Conservation (phyloP, 306 rosid genomes). For the Citrullus colocynthis region DNA sequence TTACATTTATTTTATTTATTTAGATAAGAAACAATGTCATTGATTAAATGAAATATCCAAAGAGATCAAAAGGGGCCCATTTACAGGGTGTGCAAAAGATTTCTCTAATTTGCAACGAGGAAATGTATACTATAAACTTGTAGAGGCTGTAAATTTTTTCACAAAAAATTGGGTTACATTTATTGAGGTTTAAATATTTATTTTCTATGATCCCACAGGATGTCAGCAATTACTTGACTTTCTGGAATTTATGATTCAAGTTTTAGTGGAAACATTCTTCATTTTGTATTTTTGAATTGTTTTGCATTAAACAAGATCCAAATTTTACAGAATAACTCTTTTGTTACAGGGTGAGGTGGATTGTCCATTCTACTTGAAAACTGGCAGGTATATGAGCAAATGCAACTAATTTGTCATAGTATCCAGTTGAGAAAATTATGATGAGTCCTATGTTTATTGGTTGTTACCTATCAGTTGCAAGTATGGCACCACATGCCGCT, state of each 20-base stretch:
- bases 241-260: background rate
- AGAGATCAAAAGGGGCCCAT: too few species aligned
- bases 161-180: background rate
- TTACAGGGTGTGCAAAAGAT: too few species aligned
- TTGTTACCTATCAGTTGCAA: conserved; percentile 62
- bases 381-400: conserved; percentile 60
- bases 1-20: background rate
- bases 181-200: background rate
- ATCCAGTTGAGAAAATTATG: background rate
- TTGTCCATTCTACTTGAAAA: conserved; percentile 98
- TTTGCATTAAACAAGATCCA: conserved; percentile 1
- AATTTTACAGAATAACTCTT: conserved; percentile 12
- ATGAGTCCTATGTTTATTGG: conserved; percentile 14
- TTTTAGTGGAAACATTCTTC: background rate
- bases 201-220: background rate
- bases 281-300: background rate
- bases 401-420: conserved; percentile 5
- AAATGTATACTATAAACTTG: too few species aligned
- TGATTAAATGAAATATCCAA: too few species aligned
- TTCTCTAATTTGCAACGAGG: too few species aligned
- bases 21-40: too few species aligned
- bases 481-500: conserved; percentile 81
- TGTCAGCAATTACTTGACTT: background rate
- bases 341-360: conserved; percentile 81
- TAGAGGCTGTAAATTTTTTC: too few species aligned